Conservation (phyloP, 2,329 filamentous ascomycete genomes). For the Diaporthe nobilis region DNA sequence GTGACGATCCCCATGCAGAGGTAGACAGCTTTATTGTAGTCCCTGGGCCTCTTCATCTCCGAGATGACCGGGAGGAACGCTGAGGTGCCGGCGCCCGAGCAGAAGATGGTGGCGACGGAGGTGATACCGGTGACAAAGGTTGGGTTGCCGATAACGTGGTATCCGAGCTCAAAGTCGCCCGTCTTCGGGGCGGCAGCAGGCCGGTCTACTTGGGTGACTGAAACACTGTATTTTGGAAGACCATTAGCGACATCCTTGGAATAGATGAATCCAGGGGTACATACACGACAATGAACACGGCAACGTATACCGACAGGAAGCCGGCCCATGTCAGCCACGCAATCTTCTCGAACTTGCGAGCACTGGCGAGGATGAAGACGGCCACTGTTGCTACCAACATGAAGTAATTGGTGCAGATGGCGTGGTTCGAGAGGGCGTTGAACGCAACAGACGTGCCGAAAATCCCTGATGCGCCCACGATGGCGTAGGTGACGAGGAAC, state of each 20-base stretch:
- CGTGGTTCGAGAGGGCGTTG: constrained; percentile 40
- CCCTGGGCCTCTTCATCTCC: constrained; percentile 72
- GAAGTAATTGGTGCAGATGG: constrained; percentile 41
- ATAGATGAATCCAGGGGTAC: neutral
- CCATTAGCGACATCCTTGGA: neutral
- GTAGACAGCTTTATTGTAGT: constrained; percentile 73
- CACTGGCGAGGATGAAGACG: constrained; percentile 36
- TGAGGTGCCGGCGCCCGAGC: constrained; percentile 36
- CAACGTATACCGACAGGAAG: constrained; percentile 40
- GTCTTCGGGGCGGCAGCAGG: constrained; percentile 44
- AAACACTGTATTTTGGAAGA: constrained; percentile 42
- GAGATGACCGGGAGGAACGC: constrained; percentile 59
- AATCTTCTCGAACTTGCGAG: constrained; percentile 40
- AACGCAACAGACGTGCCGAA: constrained; percentile 37
- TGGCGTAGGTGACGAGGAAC: constrained; percentile 38
- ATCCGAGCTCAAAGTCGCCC: constrained; percentile 45
- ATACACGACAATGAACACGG: constrained; percentile 49
- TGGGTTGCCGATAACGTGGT: constrained; percentile 44
- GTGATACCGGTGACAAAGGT: constrained; percentile 43
- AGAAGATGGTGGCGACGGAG: constrained; percentile 41
- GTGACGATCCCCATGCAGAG: constrained; percentile 70
- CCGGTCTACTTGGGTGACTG: constrained; percentile 45
- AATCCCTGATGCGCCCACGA: constrained; percentile 37
- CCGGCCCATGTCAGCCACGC: constrained; percentile 42
- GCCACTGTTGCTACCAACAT: constrained; percentile 33